These are phyloP conservation scores for Solanum piurae DNA, from an alignment of 257 asterid genomes.

Conservation along the genomic window DNA sequence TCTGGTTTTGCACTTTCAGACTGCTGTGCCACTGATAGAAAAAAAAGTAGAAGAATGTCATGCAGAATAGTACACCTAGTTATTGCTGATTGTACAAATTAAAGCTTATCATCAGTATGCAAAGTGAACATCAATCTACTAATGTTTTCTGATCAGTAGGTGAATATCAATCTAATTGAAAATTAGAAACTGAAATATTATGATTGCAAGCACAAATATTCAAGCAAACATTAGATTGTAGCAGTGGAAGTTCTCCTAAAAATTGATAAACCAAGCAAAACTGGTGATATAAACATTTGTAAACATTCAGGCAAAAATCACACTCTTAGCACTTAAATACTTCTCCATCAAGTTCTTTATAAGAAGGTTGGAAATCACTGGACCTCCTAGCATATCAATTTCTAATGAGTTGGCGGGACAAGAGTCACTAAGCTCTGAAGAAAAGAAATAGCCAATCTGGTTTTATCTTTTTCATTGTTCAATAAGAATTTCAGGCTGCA, in stretches of 20 bases:
- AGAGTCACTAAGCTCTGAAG: not conserved
- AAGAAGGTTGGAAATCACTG: not conserved
- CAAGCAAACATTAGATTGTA: not conserved
- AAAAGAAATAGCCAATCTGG: not conserved
- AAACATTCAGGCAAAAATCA: not conserved
- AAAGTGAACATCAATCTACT: not conserved
- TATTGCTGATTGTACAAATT: not conserved
- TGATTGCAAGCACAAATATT: not conserved
- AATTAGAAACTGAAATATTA: not conserved
- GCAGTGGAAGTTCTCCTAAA: not conserved
- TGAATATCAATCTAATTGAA: not conserved
- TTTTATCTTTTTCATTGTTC: not conserved
- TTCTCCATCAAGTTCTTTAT: not conserved
- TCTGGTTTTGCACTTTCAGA: conserved; percentile 46
- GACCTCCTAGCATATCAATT: not conserved
- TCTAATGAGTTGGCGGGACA: not conserved
- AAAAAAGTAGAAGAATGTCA: not conserved
- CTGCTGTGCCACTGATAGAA: conserved; percentile 64
- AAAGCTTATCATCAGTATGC: not conserved
- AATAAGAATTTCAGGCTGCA: not conserved
- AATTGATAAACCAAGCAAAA: not conserved
- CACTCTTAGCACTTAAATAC: not conserved
- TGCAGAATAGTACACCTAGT: not conserved
- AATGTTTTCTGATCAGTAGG: not conserved
- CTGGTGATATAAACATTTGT: not conserved